Base-by-base conservation (phyloP, 176 grass and related monocot genomes). In the Areca catechu region DNA sequence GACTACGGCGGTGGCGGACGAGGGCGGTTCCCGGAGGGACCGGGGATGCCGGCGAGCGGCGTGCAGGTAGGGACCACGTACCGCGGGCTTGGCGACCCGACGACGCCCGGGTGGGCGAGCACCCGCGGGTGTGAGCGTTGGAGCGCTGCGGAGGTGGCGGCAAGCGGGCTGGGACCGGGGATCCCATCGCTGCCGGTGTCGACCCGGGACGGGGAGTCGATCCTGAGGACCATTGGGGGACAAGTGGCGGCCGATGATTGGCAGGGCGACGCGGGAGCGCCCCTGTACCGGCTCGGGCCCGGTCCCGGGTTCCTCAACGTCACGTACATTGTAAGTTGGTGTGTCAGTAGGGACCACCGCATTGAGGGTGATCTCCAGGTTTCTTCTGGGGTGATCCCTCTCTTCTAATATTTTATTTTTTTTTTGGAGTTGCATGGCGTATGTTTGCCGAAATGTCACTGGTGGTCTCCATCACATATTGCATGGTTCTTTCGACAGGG, bases 171-270 rank as follows among this genome's bases (percentile, higher is more conserved):
- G 70, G 80, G 87, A 77, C 77, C 80, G 16, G 61, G 65, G 57
- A 76, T 96, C 51, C 86, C 92, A 0, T 84, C 86, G 50, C 74
- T 96, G 75, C 92, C 92, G 4, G 80, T 96, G 19, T 96, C 92
- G 1, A 75, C 80, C 5, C 78, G 57, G 61, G 86, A 96, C 20
- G 92, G 86, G 15, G 80, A 85, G 72, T 61, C 63, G 57, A 86
- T 96, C 53, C 61, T 87, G 1, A 63, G 58, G 64, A 64, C 82
- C 23, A 48, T 87, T 5, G 74, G 80, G 9, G 92, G 92, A 10
- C 59, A 77, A 24, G 71, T 69, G 34, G 92, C 92, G 12, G 83
- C 92, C 12, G 57, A 81, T 57, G 67, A 90, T 66, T 96, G 92
- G 86, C 92, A 96, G 74, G 92, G 86, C 34, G 77, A 64, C 16